A percentile compares a stretch with the other conserved stretches of the same genome.
Evolutionary conservation across 2,329 filamentous ascomycete genomes (phyloP).

Genomic region (Colletotrichum caudatum): DNA sequence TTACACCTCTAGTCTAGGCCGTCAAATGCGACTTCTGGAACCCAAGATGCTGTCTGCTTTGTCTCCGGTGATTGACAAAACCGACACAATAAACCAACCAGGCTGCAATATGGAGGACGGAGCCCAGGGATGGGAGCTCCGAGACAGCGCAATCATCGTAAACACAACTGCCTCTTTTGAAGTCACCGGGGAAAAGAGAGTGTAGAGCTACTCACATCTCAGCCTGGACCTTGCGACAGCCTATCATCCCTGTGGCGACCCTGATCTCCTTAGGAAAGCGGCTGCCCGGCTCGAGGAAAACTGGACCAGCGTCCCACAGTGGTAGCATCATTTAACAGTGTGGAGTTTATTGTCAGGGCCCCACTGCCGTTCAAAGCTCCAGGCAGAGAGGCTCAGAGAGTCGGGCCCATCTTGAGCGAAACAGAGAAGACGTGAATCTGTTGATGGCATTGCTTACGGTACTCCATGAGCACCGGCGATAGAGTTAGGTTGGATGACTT

Average conservation of each 20-base stretch:
- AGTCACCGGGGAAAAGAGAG: not conserved
- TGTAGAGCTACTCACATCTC: not conserved
- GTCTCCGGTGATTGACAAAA: not conserved
- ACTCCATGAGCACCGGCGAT: not conserved
- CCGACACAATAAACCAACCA: not conserved
- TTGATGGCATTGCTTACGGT: not conserved
- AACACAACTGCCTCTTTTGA: not conserved
- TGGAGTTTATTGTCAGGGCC: slow-evolving; percentile 5
- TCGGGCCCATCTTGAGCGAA: no score
- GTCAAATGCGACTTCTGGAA: slow-evolving; percentile 29
- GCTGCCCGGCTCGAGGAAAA: not conserved
- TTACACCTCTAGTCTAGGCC: slow-evolving; percentile 23
- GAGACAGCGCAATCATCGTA: no score
- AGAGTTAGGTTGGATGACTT: not conserved
- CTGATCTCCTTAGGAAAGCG: not conserved
- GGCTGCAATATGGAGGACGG: not conserved
- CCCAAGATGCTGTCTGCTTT: not conserved
- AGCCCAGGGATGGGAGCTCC: not conserved
- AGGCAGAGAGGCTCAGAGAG: not conserved
- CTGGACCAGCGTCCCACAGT: slow-evolving; percentile 21
- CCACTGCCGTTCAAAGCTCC: not conserved
- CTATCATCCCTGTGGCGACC: not conserved
- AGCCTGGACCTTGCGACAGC: not conserved
- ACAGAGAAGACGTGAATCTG: no score
- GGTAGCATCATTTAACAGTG: not conserved